Evolutionary conservation across 2,329 filamentous ascomycete species (phyloP).

Genomic region (Sporothrix schenckii): DNA sequence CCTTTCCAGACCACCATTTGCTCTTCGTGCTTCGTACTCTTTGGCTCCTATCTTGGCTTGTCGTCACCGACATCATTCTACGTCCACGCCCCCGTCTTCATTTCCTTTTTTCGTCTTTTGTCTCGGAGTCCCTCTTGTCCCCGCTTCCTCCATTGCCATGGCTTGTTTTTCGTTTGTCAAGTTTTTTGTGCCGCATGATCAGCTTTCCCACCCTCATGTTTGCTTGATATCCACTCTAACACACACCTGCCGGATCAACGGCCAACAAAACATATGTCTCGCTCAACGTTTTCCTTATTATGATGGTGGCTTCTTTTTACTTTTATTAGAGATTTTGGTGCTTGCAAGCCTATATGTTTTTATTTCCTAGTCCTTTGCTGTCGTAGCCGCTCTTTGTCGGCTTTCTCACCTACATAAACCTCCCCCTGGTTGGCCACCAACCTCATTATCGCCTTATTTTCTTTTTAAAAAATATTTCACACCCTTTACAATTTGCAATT

Average conservation of each 20-base stretch:
- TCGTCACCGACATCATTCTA: constrained; percentile 1
- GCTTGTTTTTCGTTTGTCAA: constrained; percentile 30
- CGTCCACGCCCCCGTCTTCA: neutral
- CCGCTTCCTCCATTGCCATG: neutral
- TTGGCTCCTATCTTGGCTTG: neutral
- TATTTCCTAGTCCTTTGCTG: neutral
- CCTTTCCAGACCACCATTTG: neutral
- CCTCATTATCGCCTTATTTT: neutral
- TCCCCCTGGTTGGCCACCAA: neutral
- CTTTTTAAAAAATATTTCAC: neutral
- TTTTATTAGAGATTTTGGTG: neutral
- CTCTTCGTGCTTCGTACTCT: neutral
- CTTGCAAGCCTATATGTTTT: neutral
- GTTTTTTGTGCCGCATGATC: constrained; percentile 22
- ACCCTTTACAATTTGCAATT: neutral
- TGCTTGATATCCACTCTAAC: constrained; percentile 16
- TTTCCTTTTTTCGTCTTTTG: neutral
- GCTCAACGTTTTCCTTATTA: neutral
- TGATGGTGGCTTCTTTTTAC: constrained; percentile 6
- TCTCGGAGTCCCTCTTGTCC: neutral
- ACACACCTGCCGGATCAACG: neutral
- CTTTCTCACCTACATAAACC: neutral
- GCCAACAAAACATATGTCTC: constrained; percentile 17
- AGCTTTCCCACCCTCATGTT: constrained; percentile 1
- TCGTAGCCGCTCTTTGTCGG: neutral